Percentiles rank a stretch among this genome's conserved stretches.
phyloP scores from a whole-genome alignment of 139 green algal species.

The Dunaliella primolecta region DNA sequence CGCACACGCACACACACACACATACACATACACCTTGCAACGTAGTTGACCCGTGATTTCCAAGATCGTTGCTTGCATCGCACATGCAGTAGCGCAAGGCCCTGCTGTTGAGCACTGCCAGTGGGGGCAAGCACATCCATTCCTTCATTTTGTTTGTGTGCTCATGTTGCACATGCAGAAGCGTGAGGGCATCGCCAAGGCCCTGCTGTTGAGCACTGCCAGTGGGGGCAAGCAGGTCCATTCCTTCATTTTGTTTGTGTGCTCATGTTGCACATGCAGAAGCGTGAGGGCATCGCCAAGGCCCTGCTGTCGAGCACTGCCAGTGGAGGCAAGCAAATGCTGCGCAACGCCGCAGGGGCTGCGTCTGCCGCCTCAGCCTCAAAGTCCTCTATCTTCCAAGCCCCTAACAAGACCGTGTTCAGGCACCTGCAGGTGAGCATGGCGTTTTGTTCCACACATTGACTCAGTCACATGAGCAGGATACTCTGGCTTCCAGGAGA shows the following conservation, averaged over 20 bases:
- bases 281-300: constrained; percentile 74
- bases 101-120: not conserved
- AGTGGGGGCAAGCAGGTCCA: not conserved
- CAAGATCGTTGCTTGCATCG: too few species aligned
- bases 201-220: not conserved
- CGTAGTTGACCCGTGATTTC: too few species aligned
- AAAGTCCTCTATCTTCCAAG: not conserved
- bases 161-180: constrained; percentile 34
- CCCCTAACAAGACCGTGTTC: constrained; percentile 69
- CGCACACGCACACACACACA: too few species aligned
- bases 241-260: too few species aligned
- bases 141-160: too few species aligned
- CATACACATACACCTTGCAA: too few species aligned
- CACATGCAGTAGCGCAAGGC: too few species aligned
- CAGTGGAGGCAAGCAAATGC: not conserved
- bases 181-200: constrained; percentile 67
- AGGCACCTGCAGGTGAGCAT: constrained; percentile 62
- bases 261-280: constrained; percentile 35
- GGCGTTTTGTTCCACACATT: too few species aligned
- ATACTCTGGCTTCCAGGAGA: too few species aligned
- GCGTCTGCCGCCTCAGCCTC: not conserved
- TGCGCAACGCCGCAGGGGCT: not conserved
- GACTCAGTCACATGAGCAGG: too few species aligned
- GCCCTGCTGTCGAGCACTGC: constrained; percentile 56
- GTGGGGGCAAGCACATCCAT: not conserved